Percentiles rank a stretch among this genome's conserved stretches.
Conservation (phyloP, 257 asterid species). For the Solanum sparsipilum region DNA sequence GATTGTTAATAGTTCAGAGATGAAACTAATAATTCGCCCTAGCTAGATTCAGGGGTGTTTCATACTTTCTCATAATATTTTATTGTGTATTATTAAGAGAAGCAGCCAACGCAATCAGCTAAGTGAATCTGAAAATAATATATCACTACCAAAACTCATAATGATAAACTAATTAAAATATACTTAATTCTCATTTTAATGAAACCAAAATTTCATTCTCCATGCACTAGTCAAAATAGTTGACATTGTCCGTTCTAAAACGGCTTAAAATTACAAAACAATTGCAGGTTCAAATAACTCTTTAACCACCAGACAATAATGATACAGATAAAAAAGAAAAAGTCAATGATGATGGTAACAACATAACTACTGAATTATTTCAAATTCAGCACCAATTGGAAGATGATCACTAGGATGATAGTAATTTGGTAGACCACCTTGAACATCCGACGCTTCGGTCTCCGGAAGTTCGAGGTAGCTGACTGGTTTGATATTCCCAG, state of each 20-base stretch:
- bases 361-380: conserved; percentile 19
- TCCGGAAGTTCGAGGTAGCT: conserved; percentile 72
- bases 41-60: too few relatives aligned
- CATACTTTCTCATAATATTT: too few relatives aligned
- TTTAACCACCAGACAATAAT: background rate
- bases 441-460: conserved; percentile 47
- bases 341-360: background rate
- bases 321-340: background rate
- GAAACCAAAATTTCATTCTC: background rate
- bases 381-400: conserved; percentile 89
- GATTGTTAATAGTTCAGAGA: rapidly evolving
- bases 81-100: background rate
- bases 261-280: background rate
- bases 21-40: too few relatives aligned
- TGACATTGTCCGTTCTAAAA: background rate
- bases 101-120: background rate
- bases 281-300: background rate
- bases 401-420: conserved; percentile 95
- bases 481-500: conserved; percentile 41
- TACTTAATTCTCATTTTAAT: background rate
- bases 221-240: background rate
- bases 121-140: background rate
- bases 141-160: background rate
- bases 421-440: conserved; percentile 78
- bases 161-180: background rate